A percentile compares a stretch with the other conserved stretches of the same genome.
Conservation (phyloP, 1,139 yeast genomes). For the Kodamaea fungicola region DNA sequence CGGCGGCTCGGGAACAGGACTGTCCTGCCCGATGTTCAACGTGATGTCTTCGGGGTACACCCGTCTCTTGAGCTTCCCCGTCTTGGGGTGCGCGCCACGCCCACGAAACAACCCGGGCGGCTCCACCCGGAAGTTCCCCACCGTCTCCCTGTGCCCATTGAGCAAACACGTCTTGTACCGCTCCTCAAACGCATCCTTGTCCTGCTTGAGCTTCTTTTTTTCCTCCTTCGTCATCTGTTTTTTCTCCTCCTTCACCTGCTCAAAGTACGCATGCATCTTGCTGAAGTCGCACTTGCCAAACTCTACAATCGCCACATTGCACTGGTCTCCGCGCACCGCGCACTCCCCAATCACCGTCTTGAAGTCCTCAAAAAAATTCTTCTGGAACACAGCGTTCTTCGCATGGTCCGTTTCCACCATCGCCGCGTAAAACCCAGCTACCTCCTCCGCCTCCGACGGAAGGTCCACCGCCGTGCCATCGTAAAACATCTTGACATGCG, state of each 20-base stretch:
- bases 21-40: constrained; percentile 72
- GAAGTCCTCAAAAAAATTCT: constrained; percentile 84
- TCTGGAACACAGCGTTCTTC: constrained; percentile 77
- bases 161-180: constrained; percentile 75
- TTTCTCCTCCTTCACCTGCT: constrained; percentile 67
- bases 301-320: constrained; percentile 49
- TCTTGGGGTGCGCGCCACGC: constrained; percentile 95
- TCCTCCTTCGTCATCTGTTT: constrained; percentile 65
- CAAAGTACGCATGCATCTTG: constrained; percentile 71
- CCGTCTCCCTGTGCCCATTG: constrained; percentile 87
- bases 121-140: constrained; percentile 91
- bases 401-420: constrained; percentile 88
- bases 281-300: constrained; percentile 77
- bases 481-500: constrained; percentile 71
- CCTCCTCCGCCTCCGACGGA: constrained; percentile 88
- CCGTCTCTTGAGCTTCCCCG: constrained; percentile 81
- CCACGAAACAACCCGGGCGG: constrained; percentile 97
- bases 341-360: constrained; percentile 58
- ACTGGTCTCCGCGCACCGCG: constrained; percentile 47
- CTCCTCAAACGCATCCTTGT: constrained; percentile 74
- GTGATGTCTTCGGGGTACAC: constrained; percentile 89
- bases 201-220: constrained; percentile 68
- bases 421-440: constrained; percentile 93
- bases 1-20: constrained; percentile 77
- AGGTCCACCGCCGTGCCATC: constrained; percentile 71